phyloP scores from a whole-genome alignment of 495 filamentous ascomycete genomes.

The Pyronema domesticum region DNA sequence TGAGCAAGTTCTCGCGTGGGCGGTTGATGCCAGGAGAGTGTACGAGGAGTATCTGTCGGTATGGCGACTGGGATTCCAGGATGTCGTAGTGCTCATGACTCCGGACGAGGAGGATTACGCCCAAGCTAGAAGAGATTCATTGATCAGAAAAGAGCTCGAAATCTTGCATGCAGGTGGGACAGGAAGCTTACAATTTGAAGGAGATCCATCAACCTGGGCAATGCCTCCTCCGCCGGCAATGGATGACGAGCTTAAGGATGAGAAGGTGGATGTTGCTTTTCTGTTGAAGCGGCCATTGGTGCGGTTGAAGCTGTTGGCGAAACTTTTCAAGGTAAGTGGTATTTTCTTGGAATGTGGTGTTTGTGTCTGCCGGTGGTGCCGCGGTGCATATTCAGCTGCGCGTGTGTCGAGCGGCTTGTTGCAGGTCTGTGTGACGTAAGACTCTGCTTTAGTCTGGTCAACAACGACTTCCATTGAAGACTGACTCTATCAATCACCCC shows the following conservation, averaged over 20 bases:
- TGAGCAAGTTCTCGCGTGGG: slow-evolving; percentile 59
- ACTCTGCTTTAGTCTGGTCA: too few relatives aligned
- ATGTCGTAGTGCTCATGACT: slow-evolving; percentile 83
- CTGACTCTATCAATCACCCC: too few relatives aligned
- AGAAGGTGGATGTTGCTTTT: slow-evolving; percentile 87
- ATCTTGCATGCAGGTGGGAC: slow-evolving; percentile 13
- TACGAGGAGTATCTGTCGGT: slow-evolving; percentile 78
- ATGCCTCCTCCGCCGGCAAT: slow-evolving; percentile 27
- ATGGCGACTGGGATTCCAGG: slow-evolving; percentile 90
- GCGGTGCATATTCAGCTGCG: too few relatives aligned
- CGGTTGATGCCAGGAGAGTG: slow-evolving; percentile 50
- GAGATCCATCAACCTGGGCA: slow-evolving; percentile 21
- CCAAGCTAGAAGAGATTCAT: slow-evolving; percentile 10
- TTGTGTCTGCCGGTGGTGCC: too few relatives aligned
- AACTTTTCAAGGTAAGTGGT: slow-evolving; percentile 50
- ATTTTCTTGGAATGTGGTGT: too few relatives aligned
- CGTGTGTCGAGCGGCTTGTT: too few relatives aligned
- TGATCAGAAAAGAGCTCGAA: slow-evolving; percentile 19
- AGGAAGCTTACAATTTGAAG: slow-evolving; percentile 15
- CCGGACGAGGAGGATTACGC: slow-evolving; percentile 30
- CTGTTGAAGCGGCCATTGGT: slow-evolving; percentile 78
- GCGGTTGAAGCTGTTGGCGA: slow-evolving; percentile 70
- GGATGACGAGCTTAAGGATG: slow-evolving; percentile 46
- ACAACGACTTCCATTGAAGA: too few relatives aligned
- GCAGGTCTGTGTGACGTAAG: too few relatives aligned